Conservation (phyloP, 1,284 basidiomycete species). For the Wallemia ichthyophaga region DNA sequence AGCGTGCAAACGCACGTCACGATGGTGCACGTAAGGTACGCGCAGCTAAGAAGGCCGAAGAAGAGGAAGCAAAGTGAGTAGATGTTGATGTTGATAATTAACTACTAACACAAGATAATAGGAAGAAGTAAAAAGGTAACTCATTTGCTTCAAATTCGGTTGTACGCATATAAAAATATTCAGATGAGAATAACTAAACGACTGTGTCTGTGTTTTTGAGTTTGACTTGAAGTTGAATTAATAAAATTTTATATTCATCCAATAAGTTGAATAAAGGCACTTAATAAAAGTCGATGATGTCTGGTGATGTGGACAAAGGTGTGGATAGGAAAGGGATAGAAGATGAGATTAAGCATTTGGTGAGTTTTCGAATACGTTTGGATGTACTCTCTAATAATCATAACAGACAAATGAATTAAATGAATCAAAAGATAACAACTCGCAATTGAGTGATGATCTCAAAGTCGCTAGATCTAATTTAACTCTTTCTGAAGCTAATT, state of each 20-base stretch:
- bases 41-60: constrained; percentile 1
- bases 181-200: no score
- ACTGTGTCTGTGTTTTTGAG: no score
- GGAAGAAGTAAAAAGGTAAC: background rate
- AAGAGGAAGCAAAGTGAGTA: background rate
- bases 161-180: background rate
- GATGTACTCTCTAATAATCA: background rate
- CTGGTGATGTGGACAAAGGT: background rate
- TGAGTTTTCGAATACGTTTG: background rate
- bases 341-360: background rate
- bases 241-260: no score
- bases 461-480: background rate
- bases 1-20: constrained; percentile 54
- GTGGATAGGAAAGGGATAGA: no score
- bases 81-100: background rate
- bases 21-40: constrained; percentile 49
- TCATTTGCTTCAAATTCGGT: background rate
- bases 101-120: background rate
- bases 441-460: background rate
- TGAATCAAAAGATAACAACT: background rate
- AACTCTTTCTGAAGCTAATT: background rate
- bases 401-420: background rate
- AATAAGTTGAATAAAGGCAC: no score
- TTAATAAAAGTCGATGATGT: no score
- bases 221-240: no score